These are phyloP conservation scores for Diplodia intermedia DNA, from an alignment of 2,329 filamentous ascomycete genomes.

Conservation along the genomic window DNA sequence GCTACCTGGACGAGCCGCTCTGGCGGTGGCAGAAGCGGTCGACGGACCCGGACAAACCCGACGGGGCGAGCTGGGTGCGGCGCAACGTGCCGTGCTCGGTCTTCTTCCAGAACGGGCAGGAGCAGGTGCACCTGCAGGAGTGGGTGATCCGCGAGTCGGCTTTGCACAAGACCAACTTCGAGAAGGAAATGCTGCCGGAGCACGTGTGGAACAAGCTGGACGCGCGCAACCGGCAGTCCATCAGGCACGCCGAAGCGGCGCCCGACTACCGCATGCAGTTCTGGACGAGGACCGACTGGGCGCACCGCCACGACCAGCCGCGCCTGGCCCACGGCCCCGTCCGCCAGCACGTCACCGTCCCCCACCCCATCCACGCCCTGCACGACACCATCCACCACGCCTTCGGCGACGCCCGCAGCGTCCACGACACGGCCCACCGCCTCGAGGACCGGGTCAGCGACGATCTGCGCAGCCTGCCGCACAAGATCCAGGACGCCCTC, in stretches of 20 bases:
- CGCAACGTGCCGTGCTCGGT: background rate
- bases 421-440: background rate
- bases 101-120: background rate
- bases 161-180: constrained; percentile 3
- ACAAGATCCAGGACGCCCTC: background rate
- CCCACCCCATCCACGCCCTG: background rate
- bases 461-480: background rate
- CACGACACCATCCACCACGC: background rate
- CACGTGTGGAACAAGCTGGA: background rate
- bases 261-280: constrained; percentile 2
- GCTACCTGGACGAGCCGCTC: background rate
- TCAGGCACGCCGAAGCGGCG: background rate
- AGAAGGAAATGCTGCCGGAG: background rate
- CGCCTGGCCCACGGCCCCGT: background rate
- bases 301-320: background rate
- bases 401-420: background rate
- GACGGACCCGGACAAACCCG: background rate
- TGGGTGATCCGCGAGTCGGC: constrained; percentile 15
- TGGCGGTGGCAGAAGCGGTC: constrained; percentile 5
- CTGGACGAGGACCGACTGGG: background rate
- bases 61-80: constrained; percentile 17
- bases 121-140: background rate
- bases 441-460: background rate
- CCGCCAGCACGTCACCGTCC: background rate
- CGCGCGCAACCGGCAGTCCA: background rate